Evolutionary conservation across 176 grass and related monocot genomes (phyloP).

Genomic region (Musa beccarii): DNA sequence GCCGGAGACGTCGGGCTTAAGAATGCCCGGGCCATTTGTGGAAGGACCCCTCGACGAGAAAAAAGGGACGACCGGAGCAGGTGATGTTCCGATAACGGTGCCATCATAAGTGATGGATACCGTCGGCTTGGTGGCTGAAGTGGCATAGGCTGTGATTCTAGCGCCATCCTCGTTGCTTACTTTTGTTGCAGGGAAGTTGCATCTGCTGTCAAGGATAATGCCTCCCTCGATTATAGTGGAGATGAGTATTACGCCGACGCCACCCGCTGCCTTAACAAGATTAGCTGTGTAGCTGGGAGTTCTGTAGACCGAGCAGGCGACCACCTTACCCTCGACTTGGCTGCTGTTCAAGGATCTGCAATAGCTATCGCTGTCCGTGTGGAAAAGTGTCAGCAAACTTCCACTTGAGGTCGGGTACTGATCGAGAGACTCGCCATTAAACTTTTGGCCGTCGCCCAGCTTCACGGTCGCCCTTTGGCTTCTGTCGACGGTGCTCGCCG

Average conservation of each 20-base stretch:
- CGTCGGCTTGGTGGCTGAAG: conserved; percentile 37
- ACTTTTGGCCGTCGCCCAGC: conserved; percentile 59
- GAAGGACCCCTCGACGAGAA: conserved; percentile 78
- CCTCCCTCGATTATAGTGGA: conserved; percentile 37
- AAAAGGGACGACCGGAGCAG: conserved; percentile 43
- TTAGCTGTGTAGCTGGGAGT: conserved; percentile 23
- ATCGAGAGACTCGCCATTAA: conserved; percentile 66
- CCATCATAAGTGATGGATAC: conserved; percentile 59
- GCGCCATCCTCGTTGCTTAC: conserved; percentile 41
- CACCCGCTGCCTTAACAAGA: conserved; percentile 41
- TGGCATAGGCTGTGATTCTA: conserved; percentile 43
- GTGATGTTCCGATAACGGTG: conserved; percentile 43
- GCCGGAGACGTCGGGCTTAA: conserved; percentile 81
- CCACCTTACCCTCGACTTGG: conserved; percentile 45
- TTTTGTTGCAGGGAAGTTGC: conserved; percentile 56
- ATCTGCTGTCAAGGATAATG: conserved; percentile 46
- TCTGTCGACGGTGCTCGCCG: conserved; percentile 59
- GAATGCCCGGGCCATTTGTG: conserved; percentile 49
- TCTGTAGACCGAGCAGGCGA: conserved; percentile 19
- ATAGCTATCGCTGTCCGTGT: conserved; percentile 24
- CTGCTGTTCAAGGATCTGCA: conserved; percentile 25
- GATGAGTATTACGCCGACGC: conserved; percentile 50
- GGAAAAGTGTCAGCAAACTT: conserved; percentile 35
- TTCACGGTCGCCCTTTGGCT: conserved; percentile 46
- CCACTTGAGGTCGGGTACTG: conserved; percentile 30